Evolutionary conservation across 192 early-diverging fungal genomes (phyloP).

Genomic region (Geranomyces michiganensis): DNA sequence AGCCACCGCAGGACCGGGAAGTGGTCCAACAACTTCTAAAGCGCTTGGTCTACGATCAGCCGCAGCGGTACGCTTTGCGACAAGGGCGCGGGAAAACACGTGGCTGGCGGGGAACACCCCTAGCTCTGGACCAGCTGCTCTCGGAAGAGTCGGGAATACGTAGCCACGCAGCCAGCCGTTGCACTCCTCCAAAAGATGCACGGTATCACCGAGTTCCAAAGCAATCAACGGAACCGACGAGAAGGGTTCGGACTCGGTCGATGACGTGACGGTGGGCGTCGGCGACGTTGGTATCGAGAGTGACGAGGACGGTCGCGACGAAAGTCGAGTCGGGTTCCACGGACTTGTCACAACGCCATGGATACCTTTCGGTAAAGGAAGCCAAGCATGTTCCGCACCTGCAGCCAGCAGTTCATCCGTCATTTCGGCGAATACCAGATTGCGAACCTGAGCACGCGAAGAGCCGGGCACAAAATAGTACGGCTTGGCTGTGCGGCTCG

Average conservation of each 20-base stretch:
- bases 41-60: background rate
- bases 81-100: slow-evolving; percentile 44
- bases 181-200: slow-evolving; percentile 61
- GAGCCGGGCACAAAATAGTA: too few species aligned
- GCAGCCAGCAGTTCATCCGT: too few species aligned
- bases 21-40: background rate
- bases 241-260: background rate
- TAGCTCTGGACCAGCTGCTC: slow-evolving; percentile 39
- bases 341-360: slow-evolving; percentile 23
- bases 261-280: background rate
- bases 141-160: slow-evolving; percentile 51
- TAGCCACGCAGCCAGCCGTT: slow-evolving; percentile 66
- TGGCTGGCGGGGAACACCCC: slow-evolving; percentile 61
- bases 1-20: background rate
- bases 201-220: slow-evolving; percentile 56
- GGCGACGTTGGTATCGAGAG: background rate
- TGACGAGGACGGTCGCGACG: slow-evolving; percentile 1
- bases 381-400: background rate
- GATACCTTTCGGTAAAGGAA: slow-evolving; percentile 19
- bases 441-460: too few species aligned
- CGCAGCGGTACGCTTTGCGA: slow-evolving; percentile 3
- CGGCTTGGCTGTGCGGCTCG: too few species aligned
- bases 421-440: too few species aligned
- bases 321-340: background rate
- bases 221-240: background rate